These are phyloP conservation scores for Dendrocalamus latiflorus DNA, from an alignment of 202 grass and related monocot genomes.

Conservation along the genomic window DNA sequence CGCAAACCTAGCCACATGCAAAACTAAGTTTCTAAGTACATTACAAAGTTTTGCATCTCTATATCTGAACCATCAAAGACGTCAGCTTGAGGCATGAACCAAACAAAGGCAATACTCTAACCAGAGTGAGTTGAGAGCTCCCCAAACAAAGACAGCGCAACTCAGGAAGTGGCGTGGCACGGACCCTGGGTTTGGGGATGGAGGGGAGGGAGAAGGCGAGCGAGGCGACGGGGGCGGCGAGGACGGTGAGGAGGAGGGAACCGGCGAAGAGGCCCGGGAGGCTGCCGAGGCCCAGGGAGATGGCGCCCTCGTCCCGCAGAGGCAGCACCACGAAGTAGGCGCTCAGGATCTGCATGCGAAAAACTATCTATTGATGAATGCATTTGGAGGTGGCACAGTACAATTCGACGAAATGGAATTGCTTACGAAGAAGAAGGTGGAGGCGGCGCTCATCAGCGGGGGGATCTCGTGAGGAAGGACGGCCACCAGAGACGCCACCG, in stretches of 20 bases:
- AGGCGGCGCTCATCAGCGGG: slow-evolving; percentile 52
- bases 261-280: slow-evolving; percentile 73
- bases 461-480: slow-evolving; percentile 67
- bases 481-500: slow-evolving; percentile 44
- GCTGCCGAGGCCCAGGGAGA: slow-evolving; percentile 68
- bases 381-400: neutral
- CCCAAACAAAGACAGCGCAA: neutral
- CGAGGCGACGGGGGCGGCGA: slow-evolving; percentile 79
- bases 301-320: slow-evolving; percentile 79
- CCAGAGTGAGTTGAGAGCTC: too few relatives aligned
- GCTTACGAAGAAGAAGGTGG: slow-evolving; percentile 90
- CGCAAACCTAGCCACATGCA: neutral
- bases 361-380: neutral
- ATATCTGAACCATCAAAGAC: neutral
- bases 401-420: neutral
- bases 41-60: neutral
- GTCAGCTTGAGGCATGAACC: neutral
- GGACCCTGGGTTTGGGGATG: slow-evolving; percentile 69
- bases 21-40: neutral
- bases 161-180: neutral
- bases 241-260: slow-evolving; percentile 75
- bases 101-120: neutral
- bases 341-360: slow-evolving; percentile 50
- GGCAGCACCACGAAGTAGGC: slow-evolving; percentile 92
- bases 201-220: slow-evolving; percentile 82